phyloP scores from a whole-genome alignment of 768 basidiomycete species.

The Boletellus ananas region DNA sequence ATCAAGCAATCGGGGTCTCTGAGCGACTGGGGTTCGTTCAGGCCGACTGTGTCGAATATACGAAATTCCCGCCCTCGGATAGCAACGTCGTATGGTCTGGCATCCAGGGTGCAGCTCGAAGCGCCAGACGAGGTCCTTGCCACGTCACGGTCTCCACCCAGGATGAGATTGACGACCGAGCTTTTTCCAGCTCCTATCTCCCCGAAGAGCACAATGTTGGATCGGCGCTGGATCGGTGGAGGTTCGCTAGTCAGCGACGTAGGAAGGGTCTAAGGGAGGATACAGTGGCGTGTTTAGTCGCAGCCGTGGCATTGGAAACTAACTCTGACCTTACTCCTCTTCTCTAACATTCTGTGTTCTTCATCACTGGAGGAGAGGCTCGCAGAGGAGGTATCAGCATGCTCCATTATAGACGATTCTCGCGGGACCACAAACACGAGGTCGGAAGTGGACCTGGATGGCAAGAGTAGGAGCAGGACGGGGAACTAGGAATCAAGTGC shows the following conservation, averaged over 20 bases:
- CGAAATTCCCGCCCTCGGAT: conserved; percentile 18
- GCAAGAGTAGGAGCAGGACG: neutral
- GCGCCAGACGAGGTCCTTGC: conserved; percentile 31
- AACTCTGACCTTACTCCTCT: conserved; percentile 14
- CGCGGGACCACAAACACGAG: neutral
- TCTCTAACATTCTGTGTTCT: neutral
- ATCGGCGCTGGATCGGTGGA: conserved; percentile 7
- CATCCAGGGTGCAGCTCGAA: conserved; percentile 34
- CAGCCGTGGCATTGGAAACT: neutral
- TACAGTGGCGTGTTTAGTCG: conserved; percentile 5
- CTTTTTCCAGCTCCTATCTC: conserved; percentile 38
- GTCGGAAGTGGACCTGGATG: neutral
- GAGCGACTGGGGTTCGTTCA: conserved; percentile 28
- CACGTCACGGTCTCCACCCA: conserved; percentile 15
- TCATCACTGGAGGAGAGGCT: neutral
- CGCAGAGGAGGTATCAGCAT: neutral
- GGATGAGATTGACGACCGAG: conserved; percentile 41
- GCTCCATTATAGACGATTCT: conserved; percentile 3
- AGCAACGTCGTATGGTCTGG: conserved; percentile 23
- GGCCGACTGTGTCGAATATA: conserved; percentile 35
- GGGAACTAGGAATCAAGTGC: conserved; percentile 1
- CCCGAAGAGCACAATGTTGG: conserved; percentile 28
- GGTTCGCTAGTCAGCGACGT: conserved; percentile 9
- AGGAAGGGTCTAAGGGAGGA: neutral
- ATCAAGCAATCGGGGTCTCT: conserved; percentile 25